A percentile compares a stretch with the other conserved stretches of the same genome.
Evolutionary conservation across 371 early-diverging fungal genomes (phyloP).

Genomic region (Mycotypha africana): DNA sequence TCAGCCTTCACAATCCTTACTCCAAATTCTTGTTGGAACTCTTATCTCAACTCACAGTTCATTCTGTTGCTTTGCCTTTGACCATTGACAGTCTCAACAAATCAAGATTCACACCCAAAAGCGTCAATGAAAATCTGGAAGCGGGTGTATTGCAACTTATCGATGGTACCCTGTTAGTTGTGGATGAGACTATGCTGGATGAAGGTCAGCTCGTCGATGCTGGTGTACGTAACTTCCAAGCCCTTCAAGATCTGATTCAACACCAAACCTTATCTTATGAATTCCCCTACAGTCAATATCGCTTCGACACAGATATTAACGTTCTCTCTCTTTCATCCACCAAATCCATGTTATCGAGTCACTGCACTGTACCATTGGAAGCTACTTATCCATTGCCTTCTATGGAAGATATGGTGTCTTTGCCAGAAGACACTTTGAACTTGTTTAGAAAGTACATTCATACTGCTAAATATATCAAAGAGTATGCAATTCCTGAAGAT

Average conservation of each 20-base stretch:
- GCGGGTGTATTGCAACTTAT: constrained; percentile 56
- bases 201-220: constrained; percentile 55
- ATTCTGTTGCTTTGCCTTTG: constrained; percentile 43
- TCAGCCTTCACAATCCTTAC: constrained; percentile 12
- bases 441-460: constrained; percentile 49
- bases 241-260: constrained; percentile 45
- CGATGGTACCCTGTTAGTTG: constrained; percentile 46
- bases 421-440: constrained; percentile 28
- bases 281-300: constrained; percentile 56
- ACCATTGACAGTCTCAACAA: constrained; percentile 47
- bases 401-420: constrained; percentile 4
- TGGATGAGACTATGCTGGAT: constrained; percentile 59
- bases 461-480: constrained; percentile 28
- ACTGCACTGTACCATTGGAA: constrained; percentile 42
- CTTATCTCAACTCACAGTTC: constrained; percentile 34
- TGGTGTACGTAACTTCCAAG: constrained; percentile 58
- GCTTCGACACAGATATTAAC: constrained; percentile 56
- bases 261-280: constrained; percentile 51
- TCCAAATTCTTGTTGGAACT: constrained; percentile 12
- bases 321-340: constrained; percentile 45
- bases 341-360: constrained; percentile 53
- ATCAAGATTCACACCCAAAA: constrained; percentile 43
- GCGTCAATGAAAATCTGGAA: constrained; percentile 43
- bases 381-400: constrained; percentile 5
- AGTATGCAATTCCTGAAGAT: constrained; percentile 46